Conservation (phyloP, 176 grass and related monocot species). For the Typha latifolia region DNA sequence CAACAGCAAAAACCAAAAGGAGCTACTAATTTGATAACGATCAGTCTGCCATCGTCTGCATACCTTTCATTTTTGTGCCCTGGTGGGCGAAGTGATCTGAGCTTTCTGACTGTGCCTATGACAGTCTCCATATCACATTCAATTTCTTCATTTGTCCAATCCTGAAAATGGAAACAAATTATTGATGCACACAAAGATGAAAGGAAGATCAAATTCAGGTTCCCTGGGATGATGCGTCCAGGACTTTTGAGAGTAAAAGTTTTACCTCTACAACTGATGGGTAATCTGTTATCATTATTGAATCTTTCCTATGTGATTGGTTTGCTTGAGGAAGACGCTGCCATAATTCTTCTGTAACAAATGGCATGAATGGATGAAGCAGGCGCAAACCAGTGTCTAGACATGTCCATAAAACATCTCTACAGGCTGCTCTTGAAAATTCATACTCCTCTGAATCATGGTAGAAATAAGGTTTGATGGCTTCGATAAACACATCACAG, state of each 20-base stretch:
- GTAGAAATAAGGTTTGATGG: constrained; percentile 74
- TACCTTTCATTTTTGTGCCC: constrained; percentile 61
- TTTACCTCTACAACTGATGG: constrained; percentile 60
- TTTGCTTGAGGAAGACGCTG: constrained; percentile 68
- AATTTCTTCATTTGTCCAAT: constrained; percentile 54
- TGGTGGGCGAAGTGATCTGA: constrained; percentile 54
- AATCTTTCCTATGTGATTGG: constrained; percentile 48
- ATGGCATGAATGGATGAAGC: constrained; percentile 89
- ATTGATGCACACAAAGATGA: too few species aligned
- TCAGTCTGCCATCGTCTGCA: background rate
- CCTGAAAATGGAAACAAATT: constrained; percentile 23
- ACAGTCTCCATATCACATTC: constrained; percentile 67
- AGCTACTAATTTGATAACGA: background rate
- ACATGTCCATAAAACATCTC: constrained; percentile 70
- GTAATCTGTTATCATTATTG: constrained; percentile 85
- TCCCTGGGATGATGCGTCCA: background rate
- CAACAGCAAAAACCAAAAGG: background rate
- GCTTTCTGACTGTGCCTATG: constrained; percentile 48
- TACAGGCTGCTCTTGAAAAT: constrained; percentile 53
- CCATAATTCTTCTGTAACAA: constrained; percentile 83
- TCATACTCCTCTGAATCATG: constrained; percentile 54
- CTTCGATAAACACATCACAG: constrained; percentile 89
- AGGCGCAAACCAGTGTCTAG: constrained; percentile 67
- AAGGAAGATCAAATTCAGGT: background rate
- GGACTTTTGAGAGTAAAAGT: background rate